Conservation (phyloP, 768 basidiomycete species). For the Kondoa subrosea region DNA sequence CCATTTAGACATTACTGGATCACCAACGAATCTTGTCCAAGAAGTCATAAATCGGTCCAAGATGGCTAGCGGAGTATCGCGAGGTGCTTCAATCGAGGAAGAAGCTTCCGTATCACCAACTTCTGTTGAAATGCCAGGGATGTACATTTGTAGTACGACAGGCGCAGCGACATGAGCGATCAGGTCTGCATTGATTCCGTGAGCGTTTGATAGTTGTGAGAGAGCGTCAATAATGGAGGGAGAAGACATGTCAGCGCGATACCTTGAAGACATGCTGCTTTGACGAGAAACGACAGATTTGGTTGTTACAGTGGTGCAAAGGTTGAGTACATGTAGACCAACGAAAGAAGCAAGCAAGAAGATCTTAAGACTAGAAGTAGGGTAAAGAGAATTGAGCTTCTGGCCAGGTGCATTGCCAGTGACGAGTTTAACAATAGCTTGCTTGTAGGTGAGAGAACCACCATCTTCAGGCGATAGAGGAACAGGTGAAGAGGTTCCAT, state of each 20-base stretch:
- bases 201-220: constrained; percentile 40
- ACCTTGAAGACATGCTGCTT: constrained; percentile 31
- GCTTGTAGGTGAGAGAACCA: constrained; percentile 17
- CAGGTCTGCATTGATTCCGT: constrained; percentile 31
- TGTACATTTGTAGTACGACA: constrained; percentile 41
- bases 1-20: constrained; percentile 87
- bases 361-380: constrained; percentile 72
- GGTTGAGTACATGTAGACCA: constrained; percentile 74
- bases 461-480: constrained; percentile 14
- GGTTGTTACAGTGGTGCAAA: constrained; percentile 73
- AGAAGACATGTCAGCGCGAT: constrained; percentile 49
- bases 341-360: constrained; percentile 83
- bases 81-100: constrained; percentile 22
- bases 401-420: constrained; percentile 20
- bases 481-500: constrained; percentile 13
- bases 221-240: constrained; percentile 46
- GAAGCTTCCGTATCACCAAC: constrained; percentile 28
- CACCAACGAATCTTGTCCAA: constrained; percentile 82
- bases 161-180: constrained; percentile 50
- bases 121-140: constrained; percentile 22
- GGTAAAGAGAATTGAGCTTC: constrained; percentile 48
- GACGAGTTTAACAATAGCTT: constrained; percentile 20
- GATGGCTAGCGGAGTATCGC: constrained; percentile 18
- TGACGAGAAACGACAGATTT: constrained; percentile 42
- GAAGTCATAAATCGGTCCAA: constrained; percentile 74